These are phyloP conservation scores for Globisporangium barbulae DNA, from an alignment of 352 stramenopile species.

Conservation along the genomic window DNA sequence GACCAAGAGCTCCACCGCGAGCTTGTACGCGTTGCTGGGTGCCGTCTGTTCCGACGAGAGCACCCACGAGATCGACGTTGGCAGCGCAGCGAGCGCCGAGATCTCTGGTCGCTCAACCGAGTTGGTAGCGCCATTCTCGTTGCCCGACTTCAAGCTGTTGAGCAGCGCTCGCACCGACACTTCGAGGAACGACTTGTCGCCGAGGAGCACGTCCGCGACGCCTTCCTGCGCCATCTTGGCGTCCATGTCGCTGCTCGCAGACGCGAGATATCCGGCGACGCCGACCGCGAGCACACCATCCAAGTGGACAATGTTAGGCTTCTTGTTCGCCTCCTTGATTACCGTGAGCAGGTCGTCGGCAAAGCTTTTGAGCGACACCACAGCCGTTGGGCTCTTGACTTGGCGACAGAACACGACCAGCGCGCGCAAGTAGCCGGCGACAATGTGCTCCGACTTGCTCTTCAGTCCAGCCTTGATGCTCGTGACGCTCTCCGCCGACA, in stretches of 20 bases:
- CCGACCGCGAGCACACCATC: constrained; percentile 72
- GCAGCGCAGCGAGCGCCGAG: constrained; percentile 48
- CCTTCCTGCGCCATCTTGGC: constrained; percentile 49
- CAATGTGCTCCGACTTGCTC: constrained; percentile 70
- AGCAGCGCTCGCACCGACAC: constrained; percentile 42
- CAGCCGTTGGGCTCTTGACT: constrained; percentile 19
- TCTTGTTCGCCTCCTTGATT: constrained; percentile 71
- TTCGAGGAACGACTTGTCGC: constrained; percentile 46
- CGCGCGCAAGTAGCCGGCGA: constrained; percentile 60
- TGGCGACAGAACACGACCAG: constrained; percentile 45
- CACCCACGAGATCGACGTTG: constrained; percentile 61
- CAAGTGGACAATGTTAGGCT: constrained; percentile 66
- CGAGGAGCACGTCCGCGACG: constrained; percentile 42
- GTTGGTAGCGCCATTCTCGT: constrained; percentile 18
- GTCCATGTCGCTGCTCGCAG: constrained; percentile 56
- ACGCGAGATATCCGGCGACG: constrained; percentile 53
- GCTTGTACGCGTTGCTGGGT: constrained; percentile 41
- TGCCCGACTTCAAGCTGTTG: constrained; percentile 18
- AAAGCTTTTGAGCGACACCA: constrained; percentile 31
- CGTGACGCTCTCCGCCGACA: constrained; percentile 37
- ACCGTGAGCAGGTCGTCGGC: constrained; percentile 52
- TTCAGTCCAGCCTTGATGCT: constrained; percentile 54
- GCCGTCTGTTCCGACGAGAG: constrained; percentile 60
- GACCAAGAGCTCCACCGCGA: constrained; percentile 58
- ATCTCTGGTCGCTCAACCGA: constrained; percentile 50